Evolutionary conservation across 176 grass and related monocot species (phyloP).

Genomic region (Carex scoparia): DNA sequence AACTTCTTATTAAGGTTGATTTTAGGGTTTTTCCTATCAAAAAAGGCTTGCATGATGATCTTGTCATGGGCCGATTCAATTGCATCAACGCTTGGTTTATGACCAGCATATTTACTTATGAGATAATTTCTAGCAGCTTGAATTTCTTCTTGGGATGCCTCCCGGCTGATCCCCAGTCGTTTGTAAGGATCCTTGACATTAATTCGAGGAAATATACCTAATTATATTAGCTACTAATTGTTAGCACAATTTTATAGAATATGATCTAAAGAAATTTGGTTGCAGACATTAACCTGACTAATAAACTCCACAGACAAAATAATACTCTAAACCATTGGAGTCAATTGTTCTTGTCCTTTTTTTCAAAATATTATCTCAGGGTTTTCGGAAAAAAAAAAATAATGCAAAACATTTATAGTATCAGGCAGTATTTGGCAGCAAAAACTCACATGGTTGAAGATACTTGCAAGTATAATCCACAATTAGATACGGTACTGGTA

Average conservation of each 20-base stretch:
- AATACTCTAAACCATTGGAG: neutral
- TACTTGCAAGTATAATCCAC: neutral
- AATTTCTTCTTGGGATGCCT: constrained; percentile 99
- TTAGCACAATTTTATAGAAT: neutral
- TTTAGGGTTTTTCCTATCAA: constrained; percentile 81
- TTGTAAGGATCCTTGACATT: constrained; percentile 82
- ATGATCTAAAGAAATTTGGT: neutral
- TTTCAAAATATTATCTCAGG: neutral
- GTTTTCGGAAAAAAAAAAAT: neutral
- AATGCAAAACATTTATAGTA: neutral
- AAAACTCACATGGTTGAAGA: neutral
- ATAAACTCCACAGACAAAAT: too few relatives aligned
- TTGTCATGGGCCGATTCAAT: constrained; percentile 92
- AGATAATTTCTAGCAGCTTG: constrained; percentile 85
- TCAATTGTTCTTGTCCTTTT: neutral
- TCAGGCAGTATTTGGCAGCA: neutral
- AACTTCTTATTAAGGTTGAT: constrained; percentile 71
- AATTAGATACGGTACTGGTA: neutral
- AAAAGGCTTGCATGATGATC: constrained; percentile 89
- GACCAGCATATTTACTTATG: constrained; percentile 72
- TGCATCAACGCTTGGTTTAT: constrained; percentile 82
- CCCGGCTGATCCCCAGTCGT: constrained; percentile 69
- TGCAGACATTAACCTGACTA: neutral
- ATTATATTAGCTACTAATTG: constrained; percentile 30
- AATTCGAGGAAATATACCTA: constrained; percentile 86